Percentiles rank a stretch among this genome's conserved stretches.
These are phyloP conservation scores for Piper betle DNA, from an alignment of 164 flowering plant species.

Conservation along the genomic window DNA sequence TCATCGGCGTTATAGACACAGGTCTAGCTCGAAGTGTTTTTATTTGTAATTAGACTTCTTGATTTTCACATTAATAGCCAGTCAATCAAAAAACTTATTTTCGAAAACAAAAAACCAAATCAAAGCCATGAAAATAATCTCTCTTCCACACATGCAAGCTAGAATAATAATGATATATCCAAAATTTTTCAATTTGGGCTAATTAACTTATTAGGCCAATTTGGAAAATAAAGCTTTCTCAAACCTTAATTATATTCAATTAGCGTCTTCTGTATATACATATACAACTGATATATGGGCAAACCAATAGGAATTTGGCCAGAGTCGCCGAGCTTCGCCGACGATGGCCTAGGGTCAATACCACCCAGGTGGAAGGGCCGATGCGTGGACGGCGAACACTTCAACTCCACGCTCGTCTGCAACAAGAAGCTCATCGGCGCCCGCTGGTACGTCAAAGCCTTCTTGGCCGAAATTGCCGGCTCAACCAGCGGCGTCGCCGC, in stretches of 20 bases:
- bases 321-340: conserved; percentile 8
- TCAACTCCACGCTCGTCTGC: conserved; percentile 6
- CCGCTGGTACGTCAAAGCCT: conserved; percentile 1
- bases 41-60: not conserved
- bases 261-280: not conserved
- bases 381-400: not conserved
- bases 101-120: no score
- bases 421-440: conserved; percentile 7
- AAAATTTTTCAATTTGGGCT: no score
- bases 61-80: conserved; percentile 7
- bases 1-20: conserved; percentile 39
- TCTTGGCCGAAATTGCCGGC: not conserved
- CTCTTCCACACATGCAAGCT: no score
- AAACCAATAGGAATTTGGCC: conserved; percentile 5
- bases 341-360: conserved; percentile 6
- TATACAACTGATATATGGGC: no score
- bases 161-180: no score
- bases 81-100: no score
- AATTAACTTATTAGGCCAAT: no score
- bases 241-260: no score
- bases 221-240: no score
- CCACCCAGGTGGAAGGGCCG: conserved; percentile 6
- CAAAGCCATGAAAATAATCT: no score
- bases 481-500: not conserved
- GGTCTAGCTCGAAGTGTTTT: conserved; percentile 14